A percentile compares a stretch with the other conserved stretches of the same genome.
Evolutionary conservation across 371 early-diverging fungal species (phyloP).

Genomic region (Syncephalis plumigaleata): DNA sequence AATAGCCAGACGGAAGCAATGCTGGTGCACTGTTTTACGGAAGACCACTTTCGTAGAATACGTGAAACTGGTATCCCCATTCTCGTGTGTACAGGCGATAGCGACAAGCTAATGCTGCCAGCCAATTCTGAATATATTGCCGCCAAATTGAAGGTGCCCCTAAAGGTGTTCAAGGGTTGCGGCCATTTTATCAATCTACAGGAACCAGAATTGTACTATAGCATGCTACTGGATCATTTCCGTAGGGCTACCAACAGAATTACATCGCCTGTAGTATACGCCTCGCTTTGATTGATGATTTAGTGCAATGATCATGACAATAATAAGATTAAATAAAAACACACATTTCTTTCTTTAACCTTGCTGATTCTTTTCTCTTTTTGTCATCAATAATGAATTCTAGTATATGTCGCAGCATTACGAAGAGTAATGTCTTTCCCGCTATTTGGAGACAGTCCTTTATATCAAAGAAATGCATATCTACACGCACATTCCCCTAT

Average conservation of each 20-base stretch:
- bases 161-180: constrained; percentile 4
- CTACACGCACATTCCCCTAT: too few species aligned
- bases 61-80: constrained; percentile 6
- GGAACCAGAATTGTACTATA: constrained; percentile 5
- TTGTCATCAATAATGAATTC: too few species aligned
- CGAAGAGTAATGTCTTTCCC: too few species aligned
- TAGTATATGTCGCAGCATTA: too few species aligned
- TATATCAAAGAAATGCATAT: too few species aligned
- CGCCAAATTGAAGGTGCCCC: constrained; percentile 7
- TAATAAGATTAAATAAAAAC: too few species aligned
- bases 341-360: too few species aligned
- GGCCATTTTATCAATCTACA: constrained; percentile 2
- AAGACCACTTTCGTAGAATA: constrained; percentile 7
- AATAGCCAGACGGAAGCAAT: constrained; percentile 13
- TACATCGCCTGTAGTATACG: too few species aligned
- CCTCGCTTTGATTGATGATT: too few species aligned
- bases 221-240: constrained; percentile 8
- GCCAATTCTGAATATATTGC: constrained; percentile 14
- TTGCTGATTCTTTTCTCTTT: too few species aligned
- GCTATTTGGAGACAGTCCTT: too few species aligned
- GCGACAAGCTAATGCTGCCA: constrained; percentile 15
- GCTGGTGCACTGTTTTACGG: constrained; percentile 11
- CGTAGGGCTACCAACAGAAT: neutral
- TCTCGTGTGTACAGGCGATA: constrained; percentile 15
- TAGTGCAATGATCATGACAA: too few species aligned